Evolutionary conservation across 805 yeast species (phyloP), one percentile per base, ranked within the genome.

Genomic region (Alloascoidea hylecoeti): DNA sequence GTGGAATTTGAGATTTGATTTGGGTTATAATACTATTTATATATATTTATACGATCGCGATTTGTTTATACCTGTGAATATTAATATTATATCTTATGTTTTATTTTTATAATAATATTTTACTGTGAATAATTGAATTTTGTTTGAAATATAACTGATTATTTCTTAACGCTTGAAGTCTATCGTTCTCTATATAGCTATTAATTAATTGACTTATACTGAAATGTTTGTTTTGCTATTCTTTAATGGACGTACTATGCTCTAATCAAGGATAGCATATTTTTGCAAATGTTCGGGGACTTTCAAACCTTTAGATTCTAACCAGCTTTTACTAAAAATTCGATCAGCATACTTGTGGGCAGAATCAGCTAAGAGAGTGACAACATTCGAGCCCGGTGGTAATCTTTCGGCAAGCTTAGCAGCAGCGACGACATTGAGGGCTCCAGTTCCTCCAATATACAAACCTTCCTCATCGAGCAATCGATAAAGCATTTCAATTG

Each of bases 341-440:
- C 94, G 64, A 45, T 80, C 88, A 14, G 86, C 75, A 50, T 88
- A 88, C 49, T 88, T 81, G 56, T 85, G 94, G 33, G 94, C 95
- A 16, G 92, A 76, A 53, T 88, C 96, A 38, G 92, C 82, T 44
- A 88, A 62, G n/a, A 88, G 68, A 0, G 96, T 88, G 18, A 83
- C 96, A 17, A 88, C 80, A 43, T 83, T 86, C 6, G 81, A 62
- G 18, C 75, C 74, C 48, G 81, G 85, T 2, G 95, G 95, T 38
- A 85, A 66, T 4, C 61, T 52, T 56, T 75, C 57, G 2, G 96
- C 95, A 15, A 83, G 76, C 51, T 75, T 72, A 34, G 68, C 64
- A 13, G 96, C 96, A 18, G 95, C 96, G 35, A 75, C 94, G 34
- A 86, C 96, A 51, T 88, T 88, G 51, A 88, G 64, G 13, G 92